These are phyloP conservation scores for Hymenotorrendiella dingleyae DNA, from an alignment of 2,329 filamentous ascomycete genomes.

Conservation along the genomic window DNA sequence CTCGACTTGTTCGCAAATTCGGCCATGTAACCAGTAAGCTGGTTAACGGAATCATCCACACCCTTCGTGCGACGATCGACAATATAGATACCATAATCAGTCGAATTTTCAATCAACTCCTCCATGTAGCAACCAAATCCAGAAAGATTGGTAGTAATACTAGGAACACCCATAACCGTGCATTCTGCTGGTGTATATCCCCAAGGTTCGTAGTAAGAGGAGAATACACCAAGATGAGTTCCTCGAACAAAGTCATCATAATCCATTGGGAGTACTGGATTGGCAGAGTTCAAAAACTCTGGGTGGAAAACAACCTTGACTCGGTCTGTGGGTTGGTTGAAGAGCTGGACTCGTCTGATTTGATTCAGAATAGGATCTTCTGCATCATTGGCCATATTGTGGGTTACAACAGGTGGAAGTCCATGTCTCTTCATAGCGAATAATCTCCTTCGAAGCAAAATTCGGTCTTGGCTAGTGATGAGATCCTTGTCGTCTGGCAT, in stretches of 20 bases:
- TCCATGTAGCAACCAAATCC: slow-evolving; percentile 99
- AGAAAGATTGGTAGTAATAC: slow-evolving; percentile 95
- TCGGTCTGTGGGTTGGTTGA: slow-evolving; percentile 90
- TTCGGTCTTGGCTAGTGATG: slow-evolving; percentile 84
- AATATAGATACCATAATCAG: slow-evolving; percentile 98
- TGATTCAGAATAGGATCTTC: slow-evolving; percentile 96
- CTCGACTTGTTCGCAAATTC: slow-evolving; percentile 92
- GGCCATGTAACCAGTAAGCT: slow-evolving; percentile 86
- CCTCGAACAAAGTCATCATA: slow-evolving; percentile 98
- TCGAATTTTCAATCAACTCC: slow-evolving; percentile 94
- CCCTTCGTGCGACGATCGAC: slow-evolving; percentile 93
- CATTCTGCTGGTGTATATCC: slow-evolving; percentile 97
- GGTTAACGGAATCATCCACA: slow-evolving; percentile 94
- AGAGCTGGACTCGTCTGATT: slow-evolving; percentile 89
- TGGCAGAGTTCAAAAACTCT: slow-evolving; percentile 92
- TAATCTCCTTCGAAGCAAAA: slow-evolving; percentile 81
- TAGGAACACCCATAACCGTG: slow-evolving; percentile 97
- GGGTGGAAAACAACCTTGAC: slow-evolving; percentile 99
- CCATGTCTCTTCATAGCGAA: slow-evolving; percentile 94
- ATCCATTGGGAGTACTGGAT: slow-evolving; percentile 90
- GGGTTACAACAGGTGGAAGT: slow-evolving; percentile 91
- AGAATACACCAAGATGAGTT: slow-evolving; percentile 90
- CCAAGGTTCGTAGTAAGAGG: slow-evolving; percentile 99
- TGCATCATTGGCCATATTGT: slow-evolving; percentile 94
- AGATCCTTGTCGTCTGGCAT: slow-evolving; percentile 96